Conservation (phyloP, 2,329 filamentous ascomycete species). For the Passalora sequoiae region DNA sequence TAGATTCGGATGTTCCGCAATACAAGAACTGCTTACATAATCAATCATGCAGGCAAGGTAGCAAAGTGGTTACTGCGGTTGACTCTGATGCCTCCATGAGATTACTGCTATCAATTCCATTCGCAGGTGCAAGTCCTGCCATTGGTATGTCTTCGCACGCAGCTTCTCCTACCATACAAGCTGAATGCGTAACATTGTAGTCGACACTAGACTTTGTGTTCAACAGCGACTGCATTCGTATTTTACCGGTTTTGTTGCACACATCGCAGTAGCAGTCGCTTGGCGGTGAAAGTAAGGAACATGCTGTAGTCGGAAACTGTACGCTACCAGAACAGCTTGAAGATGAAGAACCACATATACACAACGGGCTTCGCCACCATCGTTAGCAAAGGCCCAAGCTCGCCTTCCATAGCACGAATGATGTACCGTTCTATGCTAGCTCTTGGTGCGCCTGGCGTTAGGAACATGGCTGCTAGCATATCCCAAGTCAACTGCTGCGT, state of each 20-base stretch:
- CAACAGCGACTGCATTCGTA: too few species aligned
- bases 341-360: constrained; percentile 30
- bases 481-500: constrained; percentile 40
- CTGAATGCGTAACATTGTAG: too few species aligned
- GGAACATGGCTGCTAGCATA: constrained; percentile 45
- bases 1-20: background rate
- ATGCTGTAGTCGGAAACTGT: too few species aligned
- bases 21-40: background rate
- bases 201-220: too few species aligned
- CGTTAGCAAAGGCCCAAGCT: constrained; percentile 18
- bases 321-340: constrained; percentile 28
- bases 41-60: constrained; percentile 17
- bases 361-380: constrained; percentile 23
- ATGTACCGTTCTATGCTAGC: constrained; percentile 40
- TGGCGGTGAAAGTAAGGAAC: too few species aligned
- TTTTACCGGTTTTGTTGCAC: too few species aligned
- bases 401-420: constrained; percentile 18
- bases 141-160: too few species aligned
- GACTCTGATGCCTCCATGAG: constrained; percentile 26
- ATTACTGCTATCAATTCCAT: constrained; percentile 32
- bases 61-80: constrained; percentile 28
- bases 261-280: too few species aligned
- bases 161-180: too few species aligned
- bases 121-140: constrained; percentile 29
- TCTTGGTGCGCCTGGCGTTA: constrained; percentile 44